phyloP scores from a whole-genome alignment of 164 flowering plant genomes.

The Vitis rupestris region DNA sequence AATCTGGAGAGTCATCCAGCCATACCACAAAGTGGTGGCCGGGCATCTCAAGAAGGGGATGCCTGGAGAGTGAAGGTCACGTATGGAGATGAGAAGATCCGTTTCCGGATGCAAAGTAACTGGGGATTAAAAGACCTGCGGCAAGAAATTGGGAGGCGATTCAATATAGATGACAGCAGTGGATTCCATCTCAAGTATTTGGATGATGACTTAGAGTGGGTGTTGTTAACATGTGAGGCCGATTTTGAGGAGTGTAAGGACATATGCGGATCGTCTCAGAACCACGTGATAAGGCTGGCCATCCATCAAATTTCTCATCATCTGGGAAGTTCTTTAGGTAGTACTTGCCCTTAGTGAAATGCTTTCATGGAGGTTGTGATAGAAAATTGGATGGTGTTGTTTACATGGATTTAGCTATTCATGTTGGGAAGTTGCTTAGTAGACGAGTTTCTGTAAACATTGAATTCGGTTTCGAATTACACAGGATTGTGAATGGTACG shows the following conservation, averaged over 20 bases:
- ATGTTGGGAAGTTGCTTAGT: background rate
- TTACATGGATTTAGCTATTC: background rate
- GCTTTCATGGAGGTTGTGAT: too few relatives aligned
- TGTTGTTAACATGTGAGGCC: constrained; percentile 41
- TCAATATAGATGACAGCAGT: constrained; percentile 21
- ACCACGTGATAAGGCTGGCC: constrained; percentile 27
- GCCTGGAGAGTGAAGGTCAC: constrained; percentile 30
- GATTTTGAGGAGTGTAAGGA: constrained; percentile 47
- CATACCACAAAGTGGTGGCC: background rate
- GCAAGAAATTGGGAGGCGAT: constrained; percentile 32
- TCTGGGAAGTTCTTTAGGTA: constrained; percentile 32
- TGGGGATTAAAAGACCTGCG: constrained; percentile 27
- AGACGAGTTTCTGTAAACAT: too few relatives aligned
- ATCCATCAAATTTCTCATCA: constrained; percentile 27
- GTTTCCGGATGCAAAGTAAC: constrained; percentile 29
- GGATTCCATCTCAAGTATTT: constrained; percentile 35
- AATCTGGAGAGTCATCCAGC: constrained; percentile 8
- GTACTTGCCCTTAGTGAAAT: constrained; percentile 23
- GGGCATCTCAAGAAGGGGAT: constrained; percentile 18
- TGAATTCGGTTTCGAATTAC: too few relatives aligned
- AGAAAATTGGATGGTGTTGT: background rate
- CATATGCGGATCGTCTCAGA: constrained; percentile 23
- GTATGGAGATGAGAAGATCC: constrained; percentile 34
- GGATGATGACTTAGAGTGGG: constrained; percentile 51
- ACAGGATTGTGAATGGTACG: too few relatives aligned